Base-by-base conservation (phyloP, 768 basidiomycete species). In the Amanita rubescens region DNA sequence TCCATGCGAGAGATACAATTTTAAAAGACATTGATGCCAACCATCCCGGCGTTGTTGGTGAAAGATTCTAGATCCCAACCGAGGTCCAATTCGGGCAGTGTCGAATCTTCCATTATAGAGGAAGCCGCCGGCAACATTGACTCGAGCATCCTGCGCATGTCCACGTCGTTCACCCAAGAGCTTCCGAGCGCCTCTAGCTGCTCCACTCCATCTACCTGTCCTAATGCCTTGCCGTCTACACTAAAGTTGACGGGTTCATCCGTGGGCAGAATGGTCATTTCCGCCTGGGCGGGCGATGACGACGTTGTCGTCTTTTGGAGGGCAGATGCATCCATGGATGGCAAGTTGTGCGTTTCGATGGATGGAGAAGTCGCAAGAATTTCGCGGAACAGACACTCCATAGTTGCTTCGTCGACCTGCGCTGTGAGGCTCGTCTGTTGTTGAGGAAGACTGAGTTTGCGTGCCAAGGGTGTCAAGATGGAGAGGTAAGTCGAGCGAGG, bases 361-460 rank as follows among this genome's bases (percentile, higher is more conserved):
- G 66, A 60, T 62, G 73, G 70, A 57, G 80, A 76, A 57, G 77
- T 69, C 63, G 75, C 76, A 71, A 85, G 76, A 69, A 87, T 84
- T 69, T 87, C 82, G 57, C 79, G 75, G 74, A 86, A 75, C 67
- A 87, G 72, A 59, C 75, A 74, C 59, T 87, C 83, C 80, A 86
- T 85, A 57, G 78, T 71, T 58, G 74, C 72, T 64, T 80, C 82
- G 65, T 84, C 81, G 66, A 80, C 71, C 48, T n/a, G 59, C 57
- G 50, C 53, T 57, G 41, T 60, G 54, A 48, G 57, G 38, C 51
- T 55, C 49, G 50, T n/a, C n/a, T n/a, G n/a, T n/a, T n/a, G 53
- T 42, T 51, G 17, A 1, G 14, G 39, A 19, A 11, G 47, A 49
- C 58, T 67, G 46, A 64, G 55, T 39, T 58, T 57, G 59, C 60